Evolutionary conservation across 2,329 filamentous ascomycete species (phyloP), one percentile per base, ranked within the genome.

Genomic region (Chaetomiaceae sp.): DNA sequence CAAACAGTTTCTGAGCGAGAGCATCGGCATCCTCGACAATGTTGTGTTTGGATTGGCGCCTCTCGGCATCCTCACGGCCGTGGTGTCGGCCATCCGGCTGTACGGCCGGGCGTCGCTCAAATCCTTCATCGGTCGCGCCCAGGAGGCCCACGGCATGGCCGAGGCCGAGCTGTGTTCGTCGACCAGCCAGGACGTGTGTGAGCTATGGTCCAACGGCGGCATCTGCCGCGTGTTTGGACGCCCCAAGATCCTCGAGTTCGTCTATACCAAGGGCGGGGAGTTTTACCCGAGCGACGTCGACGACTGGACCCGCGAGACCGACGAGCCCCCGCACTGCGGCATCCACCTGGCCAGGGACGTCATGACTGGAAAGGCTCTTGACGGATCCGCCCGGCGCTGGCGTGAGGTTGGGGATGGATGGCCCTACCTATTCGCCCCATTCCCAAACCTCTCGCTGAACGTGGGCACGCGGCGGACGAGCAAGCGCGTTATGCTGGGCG

Each of bases 161-260:
- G 71, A 75, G 46, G 59, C 63, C 0, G 70, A 74, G 39, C 50
- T 74, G 0, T 69, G 67, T 55, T 66, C 70, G 0, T 73, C 70
- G 0, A 74, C 70, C 0, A 67, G 63, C 4, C 55, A 55, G 0
- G 65, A 71, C 20, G 68, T 71, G 2, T 72, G 69, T 35, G 70
- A 73, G 44, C 55, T 73, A 0, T 72, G 58, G 54, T 62, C 66
- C 33, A 63, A 63, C 0, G 60, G 64, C 0, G 61, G 59, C 5
- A 63, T 70, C 14, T 54, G 60, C 2, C 60, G 69, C 4, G 61
- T 66, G 1, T 52, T 71, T 14, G 68, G 70, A 0, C 58, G 60
- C 0, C 64, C 66, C 0, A 62, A 62, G 14, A 56, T 71, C 6
- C n/a, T 45, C 1, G 43, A 45, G 21, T n/a, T 45, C 30, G 13